A percentile compares a stretch with the other conserved stretches of the same genome.
Evolutionary conservation across 768 basidiomycete species (phyloP).

Genomic region (Asterophora lycoperdoides): DNA sequence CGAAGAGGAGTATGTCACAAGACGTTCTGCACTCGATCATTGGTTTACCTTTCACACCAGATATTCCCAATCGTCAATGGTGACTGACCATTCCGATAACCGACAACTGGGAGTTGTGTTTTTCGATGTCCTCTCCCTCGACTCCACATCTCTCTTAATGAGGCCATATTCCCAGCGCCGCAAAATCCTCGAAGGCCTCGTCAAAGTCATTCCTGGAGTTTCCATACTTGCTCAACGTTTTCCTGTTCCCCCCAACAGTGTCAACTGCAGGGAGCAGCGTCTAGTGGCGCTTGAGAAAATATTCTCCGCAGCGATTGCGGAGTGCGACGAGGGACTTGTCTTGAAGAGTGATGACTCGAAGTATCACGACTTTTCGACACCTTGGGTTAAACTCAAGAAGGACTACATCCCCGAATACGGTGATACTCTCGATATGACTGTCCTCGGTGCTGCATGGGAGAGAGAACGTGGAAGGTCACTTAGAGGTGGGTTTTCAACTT

Average conservation of each 20-base stretch:
- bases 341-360: conserved; percentile 67
- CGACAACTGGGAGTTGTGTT: conserved; percentile 78
- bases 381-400: conserved; percentile 87
- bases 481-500: conserved; percentile 44
- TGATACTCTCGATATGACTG: conserved; percentile 73
- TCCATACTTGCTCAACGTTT: conserved; percentile 59
- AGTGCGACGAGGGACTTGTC: conserved; percentile 66
- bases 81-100: conserved; percentile 29
- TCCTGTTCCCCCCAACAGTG: conserved; percentile 37
- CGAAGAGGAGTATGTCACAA: conserved; percentile 18
- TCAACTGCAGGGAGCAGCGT: background rate
- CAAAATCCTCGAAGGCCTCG: conserved; percentile 51
- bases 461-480: conserved; percentile 73
- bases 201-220: conserved; percentile 52
- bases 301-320: conserved; percentile 50
- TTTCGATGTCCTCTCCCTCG: conserved; percentile 78
- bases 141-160: conserved; percentile 53
- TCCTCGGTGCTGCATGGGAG: conserved; percentile 80
- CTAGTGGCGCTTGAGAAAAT: conserved; percentile 10
- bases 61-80: conserved; percentile 27
- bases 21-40: background rate
- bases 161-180: conserved; percentile 59
- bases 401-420: conserved; percentile 87
- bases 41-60: conserved; percentile 8
- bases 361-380: conserved; percentile 60